Conservation (phyloP, 148 eudicot genomes). For the Amaranthus cruentus region DNA sequence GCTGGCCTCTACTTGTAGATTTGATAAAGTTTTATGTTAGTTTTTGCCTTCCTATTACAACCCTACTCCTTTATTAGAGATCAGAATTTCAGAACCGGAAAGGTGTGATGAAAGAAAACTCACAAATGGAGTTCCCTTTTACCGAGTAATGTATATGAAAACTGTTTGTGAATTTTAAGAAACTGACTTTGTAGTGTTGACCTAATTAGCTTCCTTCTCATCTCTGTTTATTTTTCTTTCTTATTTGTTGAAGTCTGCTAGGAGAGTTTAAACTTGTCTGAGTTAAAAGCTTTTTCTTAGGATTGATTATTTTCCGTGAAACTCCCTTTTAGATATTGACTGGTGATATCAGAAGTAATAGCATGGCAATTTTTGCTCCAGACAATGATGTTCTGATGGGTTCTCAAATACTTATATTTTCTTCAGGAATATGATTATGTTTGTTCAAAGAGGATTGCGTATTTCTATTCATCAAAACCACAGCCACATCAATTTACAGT, state of each 20-base stretch:
- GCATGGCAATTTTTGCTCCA: constrained; percentile 1
- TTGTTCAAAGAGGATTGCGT: constrained; percentile 38
- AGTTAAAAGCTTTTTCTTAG: background rate
- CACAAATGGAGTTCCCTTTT: background rate
- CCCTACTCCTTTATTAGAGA: too few species aligned
- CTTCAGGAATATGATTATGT: constrained; percentile 46
- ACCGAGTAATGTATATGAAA: constrained; percentile 1
- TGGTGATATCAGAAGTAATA: background rate
- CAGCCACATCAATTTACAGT: constrained; percentile 44
- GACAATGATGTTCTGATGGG: constrained; percentile 10
- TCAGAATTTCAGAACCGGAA: too few species aligned
- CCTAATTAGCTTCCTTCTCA: background rate
- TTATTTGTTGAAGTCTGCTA: background rate
- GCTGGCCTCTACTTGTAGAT: too few species aligned
- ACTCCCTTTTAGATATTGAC: constrained; percentile 3
- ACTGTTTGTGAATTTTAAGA: background rate
- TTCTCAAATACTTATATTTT: constrained; percentile 10
- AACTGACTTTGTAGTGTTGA: background rate
- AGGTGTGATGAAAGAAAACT: too few species aligned
- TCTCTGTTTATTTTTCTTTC: constrained; percentile 1
- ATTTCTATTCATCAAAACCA: constrained; percentile 40
- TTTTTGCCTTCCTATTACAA: too few species aligned
- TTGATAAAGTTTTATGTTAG: too few species aligned
- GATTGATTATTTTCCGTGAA: background rate
- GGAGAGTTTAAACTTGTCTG: constrained; percentile 5